Conservation (phyloP, 1,139 yeast species). For the Yamadazyma songkhlaensis region DNA sequence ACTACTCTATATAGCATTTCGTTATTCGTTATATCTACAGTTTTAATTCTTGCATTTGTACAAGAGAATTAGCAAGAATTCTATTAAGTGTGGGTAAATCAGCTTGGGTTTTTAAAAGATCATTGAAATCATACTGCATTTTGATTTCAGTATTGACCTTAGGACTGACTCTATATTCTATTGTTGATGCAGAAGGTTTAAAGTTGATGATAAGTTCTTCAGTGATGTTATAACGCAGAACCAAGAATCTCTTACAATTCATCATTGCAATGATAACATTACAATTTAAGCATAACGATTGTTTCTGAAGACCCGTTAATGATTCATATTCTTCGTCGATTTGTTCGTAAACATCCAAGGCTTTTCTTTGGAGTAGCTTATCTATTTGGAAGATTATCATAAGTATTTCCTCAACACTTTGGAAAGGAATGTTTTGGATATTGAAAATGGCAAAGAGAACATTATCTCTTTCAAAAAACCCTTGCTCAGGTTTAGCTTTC, state of each 20-base stretch:
- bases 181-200: conserved; percentile 23
- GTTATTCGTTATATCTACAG: not conserved
- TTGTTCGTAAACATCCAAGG: conserved; percentile 30
- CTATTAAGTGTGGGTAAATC: conserved; percentile 3
- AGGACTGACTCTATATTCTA: conserved; percentile 24
- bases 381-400: conserved; percentile 17
- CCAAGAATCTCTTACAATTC: conserved; percentile 17
- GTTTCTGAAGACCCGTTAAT: conserved; percentile 5
- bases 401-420: conserved; percentile 39
- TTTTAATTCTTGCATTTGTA: conserved; percentile 6
- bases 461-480: conserved; percentile 22
- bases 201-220: conserved; percentile 20
- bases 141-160: conserved; percentile 12
- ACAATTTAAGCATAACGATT: conserved; percentile 13
- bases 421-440: conserved; percentile 35
- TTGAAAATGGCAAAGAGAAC: conserved; percentile 32
- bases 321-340: conserved; percentile 9
- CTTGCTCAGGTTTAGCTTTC: conserved; percentile 10
- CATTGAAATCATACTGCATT: conserved; percentile 10
- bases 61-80: conserved; percentile 13
- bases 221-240: conserved; percentile 18
- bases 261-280: conserved; percentile 23
- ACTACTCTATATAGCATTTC: not conserved
- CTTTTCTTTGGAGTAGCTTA: conserved; percentile 24
- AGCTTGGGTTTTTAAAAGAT: not conserved